A percentile compares a stretch with the other conserved stretches of the same genome.
Conservation (phyloP, 768 basidiomycete genomes). For the Rhodotorula kratochvilovae region DNA sequence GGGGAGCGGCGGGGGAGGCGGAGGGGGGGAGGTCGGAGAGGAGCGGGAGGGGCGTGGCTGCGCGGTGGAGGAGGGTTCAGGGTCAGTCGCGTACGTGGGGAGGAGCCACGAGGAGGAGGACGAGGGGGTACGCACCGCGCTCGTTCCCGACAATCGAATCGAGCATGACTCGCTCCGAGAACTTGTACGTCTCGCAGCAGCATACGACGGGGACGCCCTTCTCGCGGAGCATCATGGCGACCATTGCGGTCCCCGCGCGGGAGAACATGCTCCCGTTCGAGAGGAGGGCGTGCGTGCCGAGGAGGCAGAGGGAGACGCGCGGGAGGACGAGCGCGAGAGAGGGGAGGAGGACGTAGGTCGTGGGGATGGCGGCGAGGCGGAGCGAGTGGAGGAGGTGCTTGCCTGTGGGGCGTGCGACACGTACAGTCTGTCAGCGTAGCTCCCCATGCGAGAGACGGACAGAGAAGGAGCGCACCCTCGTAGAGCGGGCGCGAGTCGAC, state of each 20-base stretch:
- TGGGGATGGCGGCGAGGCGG: constrained; percentile 65
- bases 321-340: constrained; percentile 74
- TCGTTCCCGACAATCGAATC: constrained; percentile 97
- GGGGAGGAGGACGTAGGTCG: constrained; percentile 86
- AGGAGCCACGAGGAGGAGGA: not conserved
- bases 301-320: constrained; percentile 74
- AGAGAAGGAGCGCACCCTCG: constrained; percentile 59
- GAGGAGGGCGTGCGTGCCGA: constrained; percentile 91
- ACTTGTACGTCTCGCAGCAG: constrained; percentile 98
- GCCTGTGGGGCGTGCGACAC: constrained; percentile 53
- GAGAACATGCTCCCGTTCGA: constrained; percentile 92
- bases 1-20: constrained; percentile 26
- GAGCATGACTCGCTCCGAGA: constrained; percentile 82
- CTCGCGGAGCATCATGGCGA: constrained; percentile 91
- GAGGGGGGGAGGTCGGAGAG: constrained; percentile 39
- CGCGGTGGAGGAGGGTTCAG: not conserved
- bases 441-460: no score
- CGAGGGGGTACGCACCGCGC: constrained; percentile 58
- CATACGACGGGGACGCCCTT: constrained; percentile 88
- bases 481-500: constrained; percentile 91
- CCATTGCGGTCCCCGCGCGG: constrained; percentile 87
- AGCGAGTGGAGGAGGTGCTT: constrained; percentile 70
- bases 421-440: not conserved
- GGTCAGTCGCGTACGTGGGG: no score
- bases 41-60: constrained; percentile 38